Conservation (phyloP, 305 asterid species). For the Salvia sclarea region DNA sequence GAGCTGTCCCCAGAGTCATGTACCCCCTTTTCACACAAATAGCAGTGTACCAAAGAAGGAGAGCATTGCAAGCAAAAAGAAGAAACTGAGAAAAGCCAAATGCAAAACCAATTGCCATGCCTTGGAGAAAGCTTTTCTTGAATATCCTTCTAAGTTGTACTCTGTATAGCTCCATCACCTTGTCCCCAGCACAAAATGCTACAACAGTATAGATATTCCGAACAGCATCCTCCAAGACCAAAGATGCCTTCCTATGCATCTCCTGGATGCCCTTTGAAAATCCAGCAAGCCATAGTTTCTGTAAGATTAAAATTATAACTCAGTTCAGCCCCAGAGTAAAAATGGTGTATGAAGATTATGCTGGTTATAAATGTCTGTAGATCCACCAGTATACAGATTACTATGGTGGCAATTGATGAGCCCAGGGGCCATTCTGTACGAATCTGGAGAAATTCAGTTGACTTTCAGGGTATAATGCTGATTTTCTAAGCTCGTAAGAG, state of each 20-base stretch:
- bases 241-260: conserved; percentile 98
- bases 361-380: conserved; percentile 7
- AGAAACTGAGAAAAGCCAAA: conserved; percentile 98
- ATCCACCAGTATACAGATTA: conserved; percentile 17
- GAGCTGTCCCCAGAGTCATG: conserved; percentile 67
- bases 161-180: conserved; percentile 97
- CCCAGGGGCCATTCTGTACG: conserved; percentile 1
- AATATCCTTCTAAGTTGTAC: conserved; percentile 80
- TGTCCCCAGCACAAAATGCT: conserved; percentile 98
- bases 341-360: conserved; percentile 5
- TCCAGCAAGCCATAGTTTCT: conserved; percentile 99
- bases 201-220: conserved; percentile 96
- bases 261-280: conserved; percentile 99
- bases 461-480: not conserved
- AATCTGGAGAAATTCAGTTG: not conserved
- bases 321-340: conserved; percentile 19
- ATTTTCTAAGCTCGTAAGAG: not conserved
- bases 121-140: conserved; percentile 91
- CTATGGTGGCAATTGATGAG: conserved; percentile 3
- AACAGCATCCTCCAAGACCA: conserved; percentile 98
- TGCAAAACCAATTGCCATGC: conserved; percentile 95
- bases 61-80: conserved; percentile 96
- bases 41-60: conserved; percentile 96
- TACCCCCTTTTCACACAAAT: conserved; percentile 65
- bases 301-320: conserved; percentile 36